phyloP scores from a whole-genome alignment of 192 early-diverging fungal genomes.

The Spinellus fusiger region DNA sequence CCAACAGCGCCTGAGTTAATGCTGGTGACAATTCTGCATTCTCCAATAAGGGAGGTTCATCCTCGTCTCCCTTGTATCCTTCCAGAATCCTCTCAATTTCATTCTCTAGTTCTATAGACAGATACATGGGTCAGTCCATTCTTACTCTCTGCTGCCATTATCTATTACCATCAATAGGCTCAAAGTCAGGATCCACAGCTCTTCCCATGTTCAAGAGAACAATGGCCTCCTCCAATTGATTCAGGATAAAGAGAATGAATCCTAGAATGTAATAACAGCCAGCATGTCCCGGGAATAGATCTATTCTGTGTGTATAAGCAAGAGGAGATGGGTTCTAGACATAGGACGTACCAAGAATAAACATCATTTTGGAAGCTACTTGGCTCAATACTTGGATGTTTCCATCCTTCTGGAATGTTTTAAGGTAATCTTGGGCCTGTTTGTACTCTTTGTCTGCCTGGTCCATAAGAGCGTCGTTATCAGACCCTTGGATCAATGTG shows the following conservation, averaged over 20 bases:
- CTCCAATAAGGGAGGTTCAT: slow-evolving; percentile 32
- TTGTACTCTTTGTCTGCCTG: slow-evolving; percentile 42
- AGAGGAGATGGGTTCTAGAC: background rate
- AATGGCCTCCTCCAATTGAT: slow-evolving; percentile 45
- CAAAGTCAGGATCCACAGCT: slow-evolving; percentile 44
- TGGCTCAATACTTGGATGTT: slow-evolving; percentile 33
- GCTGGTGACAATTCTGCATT: slow-evolving; percentile 32
- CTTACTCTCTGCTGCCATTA: background rate
- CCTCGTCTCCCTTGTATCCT: slow-evolving; percentile 37
- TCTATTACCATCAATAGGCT: slow-evolving; percentile 39
- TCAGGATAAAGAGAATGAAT: slow-evolving; percentile 46
- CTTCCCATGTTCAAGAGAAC: slow-evolving; percentile 44
- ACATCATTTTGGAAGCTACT: slow-evolving; percentile 43
- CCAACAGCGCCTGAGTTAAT: slow-evolving; percentile 30
- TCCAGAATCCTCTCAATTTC: slow-evolving; percentile 42
- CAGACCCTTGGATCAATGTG: slow-evolving; percentile 17
- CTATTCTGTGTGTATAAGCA: background rate
- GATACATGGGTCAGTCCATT: background rate
- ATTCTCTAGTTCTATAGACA: slow-evolving; percentile 32
- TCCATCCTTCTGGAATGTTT: slow-evolving; percentile 35
- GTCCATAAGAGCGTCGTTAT: slow-evolving; percentile 32
- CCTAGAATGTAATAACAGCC: slow-evolving; percentile 49
- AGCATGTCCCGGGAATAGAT: slow-evolving; percentile 46
- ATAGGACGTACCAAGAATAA: slow-evolving; percentile 36
- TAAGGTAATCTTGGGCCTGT: slow-evolving; percentile 33